These are phyloP conservation scores for Taiozyma onychis DNA, from an alignment of 1,139 yeast genomes.

Conservation along the genomic window DNA sequence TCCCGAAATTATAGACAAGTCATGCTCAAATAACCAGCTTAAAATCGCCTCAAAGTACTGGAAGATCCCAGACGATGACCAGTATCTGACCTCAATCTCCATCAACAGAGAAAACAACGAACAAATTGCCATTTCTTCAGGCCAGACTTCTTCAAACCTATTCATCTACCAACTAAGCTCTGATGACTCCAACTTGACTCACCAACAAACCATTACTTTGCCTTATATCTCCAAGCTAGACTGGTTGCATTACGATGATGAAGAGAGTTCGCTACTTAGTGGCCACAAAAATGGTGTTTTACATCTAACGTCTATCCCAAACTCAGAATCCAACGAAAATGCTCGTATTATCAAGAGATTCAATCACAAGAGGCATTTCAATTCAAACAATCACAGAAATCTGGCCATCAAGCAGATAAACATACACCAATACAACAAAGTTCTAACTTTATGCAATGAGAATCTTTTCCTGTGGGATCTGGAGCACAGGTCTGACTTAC, in stretches of 20 bases:
- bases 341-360: constrained; percentile 74
- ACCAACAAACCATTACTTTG: constrained; percentile 67
- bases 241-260: constrained; percentile 43
- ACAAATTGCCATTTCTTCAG: constrained; percentile 62
- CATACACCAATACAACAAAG: constrained; percentile 30
- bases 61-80: constrained; percentile 58
- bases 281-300: constrained; percentile 71
- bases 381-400: constrained; percentile 14
- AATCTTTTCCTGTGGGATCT: constrained; percentile 72
- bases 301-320: constrained; percentile 65
- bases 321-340: constrained; percentile 39
- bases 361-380: constrained; percentile 59
- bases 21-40: constrained; percentile 37
- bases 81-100: constrained; percentile 55
- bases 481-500: constrained; percentile 42
- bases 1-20: constrained; percentile 27
- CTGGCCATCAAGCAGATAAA: constrained; percentile 35
- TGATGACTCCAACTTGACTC: constrained; percentile 44
- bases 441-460: constrained; percentile 57
- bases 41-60: constrained; percentile 60
- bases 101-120: constrained; percentile 38
- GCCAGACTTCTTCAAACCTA: constrained; percentile 47
- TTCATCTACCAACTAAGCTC: constrained; percentile 56
- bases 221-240: constrained; percentile 62
- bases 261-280: constrained; percentile 41